These are phyloP conservation scores for Rhizopogon rudus DNA, from an alignment of 768 basidiomycete species.

Conservation along the genomic window DNA sequence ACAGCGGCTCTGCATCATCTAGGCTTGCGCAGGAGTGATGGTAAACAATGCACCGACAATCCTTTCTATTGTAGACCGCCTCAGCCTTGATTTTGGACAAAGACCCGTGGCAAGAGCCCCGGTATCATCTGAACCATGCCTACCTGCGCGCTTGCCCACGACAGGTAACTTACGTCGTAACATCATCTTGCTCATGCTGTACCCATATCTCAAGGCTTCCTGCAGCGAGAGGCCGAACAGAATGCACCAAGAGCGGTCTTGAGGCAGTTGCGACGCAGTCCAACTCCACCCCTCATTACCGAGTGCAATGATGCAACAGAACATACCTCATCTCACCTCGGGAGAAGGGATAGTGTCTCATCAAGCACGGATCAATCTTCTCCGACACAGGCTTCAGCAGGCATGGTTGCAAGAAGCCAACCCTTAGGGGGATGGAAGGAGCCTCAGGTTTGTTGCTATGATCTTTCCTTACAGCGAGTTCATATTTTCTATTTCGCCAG, in stretches of 20 bases:
- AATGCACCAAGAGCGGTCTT: constrained; percentile 54
- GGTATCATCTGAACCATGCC: constrained; percentile 46
- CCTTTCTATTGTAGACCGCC: constrained; percentile 20
- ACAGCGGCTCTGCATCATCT: neutral
- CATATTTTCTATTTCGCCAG: constrained; percentile 18
- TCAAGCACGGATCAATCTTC: constrained; percentile 18
- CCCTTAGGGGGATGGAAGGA: constrained; percentile 39
- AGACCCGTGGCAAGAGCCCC: constrained; percentile 33
- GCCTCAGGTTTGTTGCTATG: constrained; percentile 39
- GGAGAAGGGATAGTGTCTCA: constrained; percentile 13
- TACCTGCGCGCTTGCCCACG: constrained; percentile 68
- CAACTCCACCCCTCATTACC: constrained; percentile 29
- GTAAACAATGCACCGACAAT: constrained; percentile 49
- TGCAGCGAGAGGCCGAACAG: constrained; percentile 65
- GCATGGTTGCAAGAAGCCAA: constrained; percentile 6
- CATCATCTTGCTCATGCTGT: constrained; percentile 5
- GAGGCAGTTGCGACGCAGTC: constrained; percentile 45
- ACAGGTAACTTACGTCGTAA: constrained; percentile 37
- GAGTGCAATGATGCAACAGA: constrained; percentile 17
- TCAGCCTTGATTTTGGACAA: constrained; percentile 13
- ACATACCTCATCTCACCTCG: constrained; percentile 6
- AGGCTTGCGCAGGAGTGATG: constrained; percentile 18
- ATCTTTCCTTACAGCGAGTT: neutral
- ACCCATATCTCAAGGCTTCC: constrained; percentile 45
- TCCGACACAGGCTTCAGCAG: constrained; percentile 10